Percentiles rank a stretch among this genome's conserved stretches.
Conservation (phyloP, 2,329 filamentous ascomycete genomes). For the Drechslerella stenobrocha region DNA sequence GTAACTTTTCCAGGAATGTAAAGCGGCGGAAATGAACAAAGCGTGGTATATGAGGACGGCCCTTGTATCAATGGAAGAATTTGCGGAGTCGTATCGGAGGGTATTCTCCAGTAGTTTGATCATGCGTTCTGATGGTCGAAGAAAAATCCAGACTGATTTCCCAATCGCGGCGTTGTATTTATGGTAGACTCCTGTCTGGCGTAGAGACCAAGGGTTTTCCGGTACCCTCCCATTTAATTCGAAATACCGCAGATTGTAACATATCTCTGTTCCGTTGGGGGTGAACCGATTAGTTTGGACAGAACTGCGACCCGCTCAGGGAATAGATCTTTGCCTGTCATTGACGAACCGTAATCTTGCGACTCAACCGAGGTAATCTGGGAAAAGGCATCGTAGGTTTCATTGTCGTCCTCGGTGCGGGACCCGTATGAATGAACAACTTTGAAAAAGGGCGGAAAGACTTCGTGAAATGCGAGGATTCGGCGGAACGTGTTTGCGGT, state of each 20-base stretch:
- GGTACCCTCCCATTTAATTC: not conserved
- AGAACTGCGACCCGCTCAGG: not conserved
- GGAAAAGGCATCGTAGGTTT: not conserved
- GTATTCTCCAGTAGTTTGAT: not conserved
- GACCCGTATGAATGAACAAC: not conserved
- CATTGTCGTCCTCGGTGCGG: not conserved
- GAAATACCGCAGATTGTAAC: not conserved
- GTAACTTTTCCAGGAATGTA: not conserved
- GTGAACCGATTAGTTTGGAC: not conserved
- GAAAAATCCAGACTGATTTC: conserved; percentile 1
- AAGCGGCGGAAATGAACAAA: not conserved
- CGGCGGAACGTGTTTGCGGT: conserved; percentile 3
- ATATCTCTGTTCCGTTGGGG: not conserved
- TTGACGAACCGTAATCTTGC: not conserved
- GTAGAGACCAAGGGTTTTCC: not conserved
- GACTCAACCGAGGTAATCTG: not conserved
- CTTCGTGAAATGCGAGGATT: not conserved
- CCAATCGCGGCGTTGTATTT: not conserved
- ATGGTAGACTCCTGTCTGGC: not conserved
- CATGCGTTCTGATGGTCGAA: not conserved
- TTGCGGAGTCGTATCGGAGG: not conserved
- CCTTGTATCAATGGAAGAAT: not conserved
- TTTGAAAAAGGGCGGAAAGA: not conserved
- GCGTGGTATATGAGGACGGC: not conserved
- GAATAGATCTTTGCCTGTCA: no score